Base-by-base conservation (phyloP, 1,139 yeast species). In the Blastobotrys capitulatus region DNA sequence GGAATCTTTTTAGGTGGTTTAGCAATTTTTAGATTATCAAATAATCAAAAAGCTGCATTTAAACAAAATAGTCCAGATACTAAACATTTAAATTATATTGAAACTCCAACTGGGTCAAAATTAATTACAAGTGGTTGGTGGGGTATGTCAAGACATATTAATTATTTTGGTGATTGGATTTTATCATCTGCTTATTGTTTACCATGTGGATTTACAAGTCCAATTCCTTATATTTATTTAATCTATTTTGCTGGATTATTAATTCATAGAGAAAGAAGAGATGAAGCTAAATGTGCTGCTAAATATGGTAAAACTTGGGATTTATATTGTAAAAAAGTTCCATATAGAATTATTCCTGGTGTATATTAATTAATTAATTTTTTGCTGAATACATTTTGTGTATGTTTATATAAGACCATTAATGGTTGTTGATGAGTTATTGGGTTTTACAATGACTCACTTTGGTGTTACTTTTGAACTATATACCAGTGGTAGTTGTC, bases 101-200 rank as follows among this genome's bases (percentile, higher is more conserved):
- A 78, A 54, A 85, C 97, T 1, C 72, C 76, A 31, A 80, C 86
- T 13, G 96, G 96, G 1, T 84, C 96, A 36, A 85, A 79, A 61
- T 76, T 92, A 56, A 72, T 92, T 48, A 78, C 82, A 51, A 94
- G 88, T 60, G 97, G 97, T 1, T 92, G 98, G 98, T 92, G 98
- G 98, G 86, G 86, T 2, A 68, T 75, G 38, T 82, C 96, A 6
- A 95, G 95, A 59, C 98, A 92, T 66, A 88, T 88, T 65, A 92
- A 92, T 65, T 92, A 92, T 68, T 77, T 90, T 54, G 98, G 98
- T 37, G 98, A 92, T 69, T 89, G 97, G 94, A 64, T 94, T 46
- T 82, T 89, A 63, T 89, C 97, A 0, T 76, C 87, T 73, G 81
- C 95, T 40, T 90, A 96, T 95, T 89, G 97, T 66, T 73, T 92